A percentile compares a stretch with the other conserved stretches of the same genome.
Conservation (phyloP, 345 rosid species). For the Eucalyptus pauciflora region DNA sequence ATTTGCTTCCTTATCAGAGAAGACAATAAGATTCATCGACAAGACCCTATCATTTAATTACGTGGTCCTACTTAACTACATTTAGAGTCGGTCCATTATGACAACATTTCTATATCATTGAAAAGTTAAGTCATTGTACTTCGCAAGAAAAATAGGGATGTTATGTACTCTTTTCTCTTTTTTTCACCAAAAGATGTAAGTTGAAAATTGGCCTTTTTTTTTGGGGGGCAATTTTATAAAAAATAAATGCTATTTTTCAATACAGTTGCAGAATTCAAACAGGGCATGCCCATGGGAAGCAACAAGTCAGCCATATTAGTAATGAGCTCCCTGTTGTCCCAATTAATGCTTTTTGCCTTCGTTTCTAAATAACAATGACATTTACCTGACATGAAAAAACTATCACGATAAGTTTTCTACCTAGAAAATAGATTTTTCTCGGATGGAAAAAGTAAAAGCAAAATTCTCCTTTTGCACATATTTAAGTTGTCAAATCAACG, state of each 20-base stretch:
- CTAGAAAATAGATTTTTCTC: background rate
- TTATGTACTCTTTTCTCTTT: background rate
- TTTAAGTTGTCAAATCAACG: background rate
- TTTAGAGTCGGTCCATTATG: background rate
- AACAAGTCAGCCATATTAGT: background rate
- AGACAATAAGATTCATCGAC: background rate
- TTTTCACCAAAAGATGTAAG: background rate
- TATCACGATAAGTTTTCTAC: background rate
- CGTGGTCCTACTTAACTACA: background rate
- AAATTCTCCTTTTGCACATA: background rate
- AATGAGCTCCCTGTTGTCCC: background rate
- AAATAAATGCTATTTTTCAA: background rate
- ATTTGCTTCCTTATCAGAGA: background rate
- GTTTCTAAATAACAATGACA: background rate
- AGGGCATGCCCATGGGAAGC: background rate
- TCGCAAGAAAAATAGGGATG: background rate
- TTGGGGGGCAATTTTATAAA: background rate
- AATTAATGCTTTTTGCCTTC: background rate
- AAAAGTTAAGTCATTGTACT: background rate
- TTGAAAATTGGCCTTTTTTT: background rate
- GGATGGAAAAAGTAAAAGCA: background rate
- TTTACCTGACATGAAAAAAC: background rate
- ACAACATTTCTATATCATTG: background rate
- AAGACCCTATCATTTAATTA: background rate
- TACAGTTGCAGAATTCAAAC: background rate